Percentiles rank a stretch among this genome's conserved stretches.
These are phyloP conservation scores for Globisporangium middletonii DNA, from an alignment of 352 stramenopile genomes.

Conservation along the genomic window DNA sequence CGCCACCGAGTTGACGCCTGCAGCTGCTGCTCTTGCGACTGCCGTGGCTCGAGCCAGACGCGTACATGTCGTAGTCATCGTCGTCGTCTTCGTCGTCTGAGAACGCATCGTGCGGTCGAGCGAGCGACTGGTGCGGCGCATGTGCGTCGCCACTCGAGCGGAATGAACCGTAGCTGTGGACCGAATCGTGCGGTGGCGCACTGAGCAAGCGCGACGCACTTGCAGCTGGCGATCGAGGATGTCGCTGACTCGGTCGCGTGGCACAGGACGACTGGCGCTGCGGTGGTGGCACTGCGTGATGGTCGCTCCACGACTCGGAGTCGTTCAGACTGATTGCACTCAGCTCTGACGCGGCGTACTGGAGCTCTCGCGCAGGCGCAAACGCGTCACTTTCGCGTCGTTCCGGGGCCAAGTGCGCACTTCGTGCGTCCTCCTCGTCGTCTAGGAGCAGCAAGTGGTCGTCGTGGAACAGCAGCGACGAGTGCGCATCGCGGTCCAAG, in stretches of 20 bases:
- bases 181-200: neutral
- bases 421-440: constrained; percentile 5
- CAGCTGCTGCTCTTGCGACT: neutral
- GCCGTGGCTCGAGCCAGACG: neutral
- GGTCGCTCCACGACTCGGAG: constrained; percentile 68
- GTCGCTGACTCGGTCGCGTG: too few relatives aligned
- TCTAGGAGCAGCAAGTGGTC: constrained; percentile 7
- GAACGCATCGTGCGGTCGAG: neutral
- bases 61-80: neutral
- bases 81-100: constrained; percentile 1
- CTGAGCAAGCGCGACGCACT: constrained; percentile 4
- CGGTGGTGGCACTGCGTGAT: constrained; percentile 1
- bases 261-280: too few relatives aligned
- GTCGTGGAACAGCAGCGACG: constrained; percentile 35
- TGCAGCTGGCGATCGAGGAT: too few relatives aligned
- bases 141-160: neutral
- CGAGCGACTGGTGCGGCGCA: neutral
- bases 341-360: constrained; percentile 35
- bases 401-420: constrained; percentile 9
- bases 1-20: neutral
- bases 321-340: constrained; percentile 78
- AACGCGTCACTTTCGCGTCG: constrained; percentile 19
- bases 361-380: neutral
- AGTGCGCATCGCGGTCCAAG: constrained; percentile 37
- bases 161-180: constrained; percentile 3